Base-by-base conservation (phyloP, 78 protist species). In the Dictyostelium intermedium region DNA sequence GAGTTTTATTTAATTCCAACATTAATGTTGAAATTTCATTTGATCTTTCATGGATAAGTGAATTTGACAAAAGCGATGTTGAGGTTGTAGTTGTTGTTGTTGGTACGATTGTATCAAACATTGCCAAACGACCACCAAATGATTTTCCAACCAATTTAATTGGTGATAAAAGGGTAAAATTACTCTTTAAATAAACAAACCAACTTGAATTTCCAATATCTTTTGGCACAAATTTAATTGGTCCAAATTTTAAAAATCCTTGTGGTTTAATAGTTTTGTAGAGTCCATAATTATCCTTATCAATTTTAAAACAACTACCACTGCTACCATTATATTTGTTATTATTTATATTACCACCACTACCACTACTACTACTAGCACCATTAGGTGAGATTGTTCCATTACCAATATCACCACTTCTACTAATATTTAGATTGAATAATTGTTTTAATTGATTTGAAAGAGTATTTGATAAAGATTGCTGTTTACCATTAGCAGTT, bases 1-100 rank as follows among this genome's bases (percentile, higher is more conserved):
- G 94, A 34, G 94, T 80, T 69, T 80, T 89, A 84, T 89, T 89
- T 27, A 89, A 37, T 47, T 89, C 94, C 69, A 89, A n/a, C 10
- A 50, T 25, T 2, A 89, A 13, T 13, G 87, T 63, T 47, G 50
- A 23, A 30, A 61, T 23, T 70, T 87, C 93, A 25, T 39, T 14
- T 45, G 60, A 45, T 10, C 32, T 45, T 27, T 79, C 79, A 3
- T 66, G 30, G 74, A 66, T 27, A 27, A 66, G 27, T 66, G 74
- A 30, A 25, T 5, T 25, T 34, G 79, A 72, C 32, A 27, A 30
- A 25, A 27, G 14, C 9, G 34, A 30, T 25, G 11, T 2, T 10
- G 6, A 6, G 0, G n/a, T 16, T 8, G 10, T 23, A 7, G 6
- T 35, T 0, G 43, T 18, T 5, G 11, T 35, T 25, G 37, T 41